These are phyloP conservation scores for Trametes sanguinea DNA, from an alignment of 768 basidiomycete genomes.

Conservation along the genomic window DNA sequence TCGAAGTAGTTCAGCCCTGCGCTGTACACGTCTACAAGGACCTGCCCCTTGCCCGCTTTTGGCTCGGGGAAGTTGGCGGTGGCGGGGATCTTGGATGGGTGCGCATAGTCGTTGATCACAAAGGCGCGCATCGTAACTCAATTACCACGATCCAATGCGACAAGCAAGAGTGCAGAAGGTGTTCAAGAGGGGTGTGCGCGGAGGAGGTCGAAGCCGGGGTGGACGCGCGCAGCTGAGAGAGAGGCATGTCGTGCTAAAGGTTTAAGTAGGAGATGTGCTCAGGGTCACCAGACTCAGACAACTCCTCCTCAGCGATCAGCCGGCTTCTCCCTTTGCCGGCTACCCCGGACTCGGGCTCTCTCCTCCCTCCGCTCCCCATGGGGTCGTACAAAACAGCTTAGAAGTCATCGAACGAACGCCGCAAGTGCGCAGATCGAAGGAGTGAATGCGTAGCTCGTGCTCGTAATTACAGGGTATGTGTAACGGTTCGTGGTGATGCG, in stretches of 20 bases:
- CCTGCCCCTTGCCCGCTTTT: slow-evolving; percentile 36
- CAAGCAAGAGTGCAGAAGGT: not conserved
- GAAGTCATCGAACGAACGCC: no score
- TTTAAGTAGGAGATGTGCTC: not conserved
- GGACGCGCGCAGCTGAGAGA: not conserved
- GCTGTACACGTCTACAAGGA: slow-evolving; percentile 55
- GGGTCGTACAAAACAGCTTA: not conserved
- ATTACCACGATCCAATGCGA: not conserved
- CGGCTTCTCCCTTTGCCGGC: slow-evolving; percentile 6
- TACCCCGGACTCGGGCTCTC: not conserved
- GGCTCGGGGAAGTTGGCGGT: slow-evolving; percentile 44
- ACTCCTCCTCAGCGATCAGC: not conserved
- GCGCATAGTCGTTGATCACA: slow-evolving; percentile 64
- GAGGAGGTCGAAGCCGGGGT: not conserved
- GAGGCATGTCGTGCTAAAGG: not conserved
- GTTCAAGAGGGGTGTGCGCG: not conserved
- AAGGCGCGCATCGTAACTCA: slow-evolving; percentile 71
- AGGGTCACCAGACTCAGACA: slow-evolving; percentile 2
- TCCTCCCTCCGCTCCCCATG: slow-evolving; percentile 2
- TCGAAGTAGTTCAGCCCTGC: slow-evolving; percentile 55
- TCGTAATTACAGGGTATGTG: no score
- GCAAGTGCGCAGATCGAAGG: no score
- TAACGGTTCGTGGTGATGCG: no score
- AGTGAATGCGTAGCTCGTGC: no score
- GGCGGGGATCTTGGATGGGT: slow-evolving; percentile 45